Evolutionary conservation across 2,329 filamentous ascomycete species (phyloP).

Genomic region (Mollisiaceae sp.): DNA sequence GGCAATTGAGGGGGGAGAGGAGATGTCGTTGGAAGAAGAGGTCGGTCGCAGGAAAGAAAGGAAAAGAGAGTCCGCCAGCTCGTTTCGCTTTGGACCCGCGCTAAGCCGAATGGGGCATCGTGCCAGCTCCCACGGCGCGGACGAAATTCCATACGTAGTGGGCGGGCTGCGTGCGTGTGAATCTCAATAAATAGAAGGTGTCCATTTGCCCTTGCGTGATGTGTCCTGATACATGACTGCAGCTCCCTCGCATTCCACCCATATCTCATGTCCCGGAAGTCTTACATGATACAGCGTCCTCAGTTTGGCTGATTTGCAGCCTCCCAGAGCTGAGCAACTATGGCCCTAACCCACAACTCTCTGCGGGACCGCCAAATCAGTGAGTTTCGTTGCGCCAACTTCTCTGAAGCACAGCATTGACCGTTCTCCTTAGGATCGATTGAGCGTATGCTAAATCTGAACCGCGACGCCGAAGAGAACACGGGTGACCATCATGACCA

Average conservation of each 20-base stretch:
- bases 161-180: constrained; percentile 2
- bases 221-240: constrained; percentile 6
- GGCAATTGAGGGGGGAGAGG: constrained; percentile 26
- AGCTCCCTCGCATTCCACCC: constrained; percentile 1
- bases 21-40: constrained; percentile 19
- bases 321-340: constrained; percentile 44
- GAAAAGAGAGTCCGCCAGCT: background rate
- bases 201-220: constrained; percentile 27
- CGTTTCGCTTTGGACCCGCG: constrained; percentile 5
- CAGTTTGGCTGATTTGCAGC: constrained; percentile 42
- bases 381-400: constrained; percentile 47
- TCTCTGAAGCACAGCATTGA: constrained; percentile 8
- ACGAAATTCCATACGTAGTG: constrained; percentile 6
- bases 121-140: background rate
- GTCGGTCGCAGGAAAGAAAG: background rate
- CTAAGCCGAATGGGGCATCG: background rate
- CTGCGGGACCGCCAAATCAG: constrained; percentile 76
- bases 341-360: constrained; percentile 61
- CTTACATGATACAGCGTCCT: constrained; percentile 37
- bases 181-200: constrained; percentile 13
- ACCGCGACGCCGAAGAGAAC: constrained; percentile 66
- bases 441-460: constrained; percentile 94
- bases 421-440: constrained; percentile 70
- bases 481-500: constrained; percentile 66
- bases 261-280: background rate